These are phyloP conservation scores for Aspergillus aculeatus DNA, from an alignment of 2,329 filamentous ascomycete genomes.

Conservation along the genomic window DNA sequence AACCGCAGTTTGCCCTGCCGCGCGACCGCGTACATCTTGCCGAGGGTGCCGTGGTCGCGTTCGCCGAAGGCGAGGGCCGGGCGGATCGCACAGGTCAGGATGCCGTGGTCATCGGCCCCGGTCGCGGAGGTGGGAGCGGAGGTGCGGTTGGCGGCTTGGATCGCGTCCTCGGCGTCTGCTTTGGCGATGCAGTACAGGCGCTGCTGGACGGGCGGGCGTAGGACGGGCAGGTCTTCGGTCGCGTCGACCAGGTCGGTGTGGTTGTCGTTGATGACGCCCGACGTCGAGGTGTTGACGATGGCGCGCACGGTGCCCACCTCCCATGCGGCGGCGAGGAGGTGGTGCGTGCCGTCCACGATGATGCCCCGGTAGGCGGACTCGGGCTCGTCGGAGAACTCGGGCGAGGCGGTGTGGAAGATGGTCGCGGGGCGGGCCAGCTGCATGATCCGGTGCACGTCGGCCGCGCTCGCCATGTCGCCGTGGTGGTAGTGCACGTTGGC, in stretches of 20 bases:
- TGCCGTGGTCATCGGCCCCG: background rate
- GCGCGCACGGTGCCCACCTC: background rate
- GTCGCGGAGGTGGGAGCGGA: background rate
- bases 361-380: background rate
- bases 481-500: conserved; percentile 5
- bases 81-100: conserved; percentile 4
- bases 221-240: conserved; percentile 1
- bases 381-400: conserved; percentile 8
- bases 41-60: conserved; percentile 1
- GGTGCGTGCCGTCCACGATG: conserved; percentile 1
- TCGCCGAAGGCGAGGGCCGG: conserved; percentile 6
- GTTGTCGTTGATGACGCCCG: conserved; percentile 10
- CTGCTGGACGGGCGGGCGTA: conserved; percentile 4
- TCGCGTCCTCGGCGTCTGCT: conserved; percentile 7
- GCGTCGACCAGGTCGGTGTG: conserved; percentile 6
- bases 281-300: conserved; percentile 8
- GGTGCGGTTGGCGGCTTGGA: conserved; percentile 7
- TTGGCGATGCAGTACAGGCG: conserved; percentile 9
- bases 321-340: background rate
- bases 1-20: conserved; percentile 1
- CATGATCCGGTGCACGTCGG: conserved; percentile 6
- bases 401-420: conserved; percentile 11
- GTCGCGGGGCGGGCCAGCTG: background rate
- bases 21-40: conserved; percentile 6
- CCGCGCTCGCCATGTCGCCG: background rate